These are phyloP conservation scores for Leishmania tarentolae DNA, from an alignment of 208 protist species.

Conservation along the genomic window DNA sequence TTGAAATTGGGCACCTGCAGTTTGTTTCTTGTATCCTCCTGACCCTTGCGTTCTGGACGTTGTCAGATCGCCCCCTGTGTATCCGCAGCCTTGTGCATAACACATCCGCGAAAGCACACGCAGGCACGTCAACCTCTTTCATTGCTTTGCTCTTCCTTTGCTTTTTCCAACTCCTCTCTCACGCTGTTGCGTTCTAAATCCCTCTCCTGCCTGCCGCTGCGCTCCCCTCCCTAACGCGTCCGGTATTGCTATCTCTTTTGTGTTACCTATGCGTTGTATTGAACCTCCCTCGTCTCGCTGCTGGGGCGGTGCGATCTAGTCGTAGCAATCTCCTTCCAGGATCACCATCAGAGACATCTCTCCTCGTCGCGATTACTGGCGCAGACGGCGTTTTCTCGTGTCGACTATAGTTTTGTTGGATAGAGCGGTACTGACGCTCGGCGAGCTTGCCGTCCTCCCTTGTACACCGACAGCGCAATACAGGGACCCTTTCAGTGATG, in stretches of 20 bases:
- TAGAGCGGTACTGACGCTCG: neutral
- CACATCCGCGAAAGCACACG: too few relatives aligned
- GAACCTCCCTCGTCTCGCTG: neutral
- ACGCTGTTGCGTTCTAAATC: too few relatives aligned
- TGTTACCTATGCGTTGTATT: constrained; percentile 5
- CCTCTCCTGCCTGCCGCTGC: too few relatives aligned
- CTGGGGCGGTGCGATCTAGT: neutral
- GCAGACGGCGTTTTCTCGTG: neutral
- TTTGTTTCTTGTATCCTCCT: neutral
- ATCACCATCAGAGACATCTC: too few relatives aligned
- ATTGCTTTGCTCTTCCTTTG: neutral
- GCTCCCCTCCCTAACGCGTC: too few relatives aligned
- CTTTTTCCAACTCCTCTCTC: neutral
- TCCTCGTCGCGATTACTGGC: too few relatives aligned
- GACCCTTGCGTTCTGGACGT: neutral
- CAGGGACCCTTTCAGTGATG: neutral
- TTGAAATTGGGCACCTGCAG: neutral
- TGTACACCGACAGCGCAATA: neutral
- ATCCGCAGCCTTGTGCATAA: neutral
- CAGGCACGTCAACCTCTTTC: too few relatives aligned
- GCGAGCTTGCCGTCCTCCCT: neutral
- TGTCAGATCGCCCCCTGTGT: neutral
- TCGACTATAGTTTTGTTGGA: neutral
- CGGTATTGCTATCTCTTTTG: neutral
- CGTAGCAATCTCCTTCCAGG: too few relatives aligned